phyloP scores from a whole-genome alignment of 2,329 filamentous ascomycete species.

The Nemania sp. region DNA sequence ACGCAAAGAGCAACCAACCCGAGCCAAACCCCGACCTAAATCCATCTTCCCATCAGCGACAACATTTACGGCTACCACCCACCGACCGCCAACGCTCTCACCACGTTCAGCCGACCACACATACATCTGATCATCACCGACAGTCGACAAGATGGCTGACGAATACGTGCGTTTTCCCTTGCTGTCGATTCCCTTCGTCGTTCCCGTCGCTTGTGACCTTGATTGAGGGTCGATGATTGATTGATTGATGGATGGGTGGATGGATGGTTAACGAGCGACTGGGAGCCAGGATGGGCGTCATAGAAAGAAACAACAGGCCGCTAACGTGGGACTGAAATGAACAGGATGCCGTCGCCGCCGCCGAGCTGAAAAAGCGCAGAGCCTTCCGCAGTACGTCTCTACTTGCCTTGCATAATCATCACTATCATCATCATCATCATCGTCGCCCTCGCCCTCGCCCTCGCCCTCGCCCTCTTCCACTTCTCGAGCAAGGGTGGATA shows the following conservation, averaged over 20 bases:
- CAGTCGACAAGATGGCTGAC: constrained; percentile 29
- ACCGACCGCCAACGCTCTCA: constrained; percentile 1
- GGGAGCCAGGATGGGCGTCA: no score
- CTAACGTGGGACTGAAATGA: no score
- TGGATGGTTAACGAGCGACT: no score
- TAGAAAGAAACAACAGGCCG: no score
- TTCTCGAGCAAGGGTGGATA: no score
- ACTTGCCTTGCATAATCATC: not conserved
- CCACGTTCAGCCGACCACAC: not conserved
- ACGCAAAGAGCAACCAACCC: not conserved
- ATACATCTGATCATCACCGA: constrained; percentile 12
- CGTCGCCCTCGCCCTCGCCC: not conserved
- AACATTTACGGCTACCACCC: constrained; percentile 10
- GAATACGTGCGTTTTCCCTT: constrained; percentile 19
- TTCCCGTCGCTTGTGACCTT: no score
- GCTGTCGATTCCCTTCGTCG: not conserved
- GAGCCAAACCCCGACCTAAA: not conserved
- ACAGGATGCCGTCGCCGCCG: constrained; percentile 96
- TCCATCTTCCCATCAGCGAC: constrained; percentile 5
- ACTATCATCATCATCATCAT: no score
- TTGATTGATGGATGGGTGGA: no score
- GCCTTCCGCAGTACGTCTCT: constrained; percentile 27
- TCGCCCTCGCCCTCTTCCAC: not conserved
- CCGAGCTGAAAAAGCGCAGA: constrained; percentile 91
- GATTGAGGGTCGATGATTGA: no score